A percentile compares a stretch with the other conserved stretches of the same genome.
phyloP scores from a whole-genome alignment of 2,329 filamentous ascomycete genomes.

The Trichoderma atrobrunneum region DNA sequence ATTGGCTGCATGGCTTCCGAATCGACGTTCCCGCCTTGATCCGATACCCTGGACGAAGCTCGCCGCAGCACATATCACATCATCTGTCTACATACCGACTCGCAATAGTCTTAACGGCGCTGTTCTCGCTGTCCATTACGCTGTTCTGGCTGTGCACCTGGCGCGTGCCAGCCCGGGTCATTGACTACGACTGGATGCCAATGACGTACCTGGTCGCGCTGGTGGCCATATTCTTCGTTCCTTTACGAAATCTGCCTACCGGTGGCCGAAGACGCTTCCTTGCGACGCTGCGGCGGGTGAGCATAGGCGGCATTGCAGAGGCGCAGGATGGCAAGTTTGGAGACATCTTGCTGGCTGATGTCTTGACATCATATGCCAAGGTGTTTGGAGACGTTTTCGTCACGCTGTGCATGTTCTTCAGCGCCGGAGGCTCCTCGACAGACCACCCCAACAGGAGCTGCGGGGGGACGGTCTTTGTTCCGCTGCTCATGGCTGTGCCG shows the following conservation, averaged over 20 bases:
- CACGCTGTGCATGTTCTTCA: conserved; percentile 86
- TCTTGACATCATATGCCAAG: conserved; percentile 90
- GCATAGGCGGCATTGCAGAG: conserved; percentile 81
- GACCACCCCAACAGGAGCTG: conserved; percentile 77
- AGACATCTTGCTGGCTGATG: conserved; percentile 90
- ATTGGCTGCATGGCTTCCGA: conserved; percentile 73
- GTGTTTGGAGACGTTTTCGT: conserved; percentile 88
- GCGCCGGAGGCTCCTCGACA: conserved; percentile 67
- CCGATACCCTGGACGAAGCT: conserved; percentile 75
- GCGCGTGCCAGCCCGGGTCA: conserved; percentile 65
- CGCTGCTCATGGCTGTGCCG: conserved; percentile 78
- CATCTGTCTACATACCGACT: conserved; percentile 84
- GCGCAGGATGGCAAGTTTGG: conserved; percentile 89
- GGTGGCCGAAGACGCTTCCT: conserved; percentile 74
- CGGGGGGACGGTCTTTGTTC: conserved; percentile 75
- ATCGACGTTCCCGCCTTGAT: conserved; percentile 88
- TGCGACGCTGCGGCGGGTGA: conserved; percentile 71
- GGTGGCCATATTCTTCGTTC: conserved; percentile 67
- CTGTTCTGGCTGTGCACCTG: conserved; percentile 82
- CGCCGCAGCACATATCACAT: conserved; percentile 67
- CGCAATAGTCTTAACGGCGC: conserved; percentile 69
- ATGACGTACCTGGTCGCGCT: conserved; percentile 77
- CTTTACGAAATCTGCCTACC: conserved; percentile 65
- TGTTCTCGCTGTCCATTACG: conserved; percentile 68
- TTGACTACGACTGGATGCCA: conserved; percentile 80